phyloP scores from a whole-genome alignment of 805 yeast species.

The Saccharomycopsis microspora region DNA sequence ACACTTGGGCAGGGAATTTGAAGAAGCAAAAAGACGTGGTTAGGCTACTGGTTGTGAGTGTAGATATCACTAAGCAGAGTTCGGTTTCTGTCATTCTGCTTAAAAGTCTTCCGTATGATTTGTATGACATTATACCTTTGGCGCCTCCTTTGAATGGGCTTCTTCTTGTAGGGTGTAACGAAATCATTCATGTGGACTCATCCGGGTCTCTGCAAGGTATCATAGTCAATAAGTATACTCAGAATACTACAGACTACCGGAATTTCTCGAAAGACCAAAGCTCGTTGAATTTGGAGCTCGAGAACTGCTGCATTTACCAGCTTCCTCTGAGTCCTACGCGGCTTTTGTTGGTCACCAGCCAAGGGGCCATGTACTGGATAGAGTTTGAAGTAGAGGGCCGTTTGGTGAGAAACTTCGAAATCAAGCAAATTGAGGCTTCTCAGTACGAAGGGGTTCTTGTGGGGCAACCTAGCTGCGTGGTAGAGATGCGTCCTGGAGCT shows the following conservation, averaged over 20 bases:
- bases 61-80: conserved; percentile 45
- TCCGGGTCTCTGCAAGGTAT: conserved; percentile 34
- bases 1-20: conserved; percentile 73
- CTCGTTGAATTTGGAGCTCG: conserved; percentile 11
- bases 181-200: conserved; percentile 67
- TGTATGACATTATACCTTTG: conserved; percentile 52
- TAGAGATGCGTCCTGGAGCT: neutral
- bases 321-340: conserved; percentile 3
- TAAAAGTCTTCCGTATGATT: conserved; percentile 62
- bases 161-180: conserved; percentile 62
- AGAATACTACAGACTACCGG: conserved; percentile 7
- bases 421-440: conserved; percentile 1
- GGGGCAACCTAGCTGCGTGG: conserved; percentile 2
- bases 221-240: conserved; percentile 9
- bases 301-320: conserved; percentile 7
- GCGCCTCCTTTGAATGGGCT: conserved; percentile 41
- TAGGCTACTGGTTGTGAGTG: conserved; percentile 49
- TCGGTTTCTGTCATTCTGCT: conserved; percentile 57
- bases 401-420: conserved; percentile 8
- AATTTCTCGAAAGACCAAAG: conserved; percentile 13
- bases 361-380: conserved; percentile 13
- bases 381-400: conserved; percentile 15
- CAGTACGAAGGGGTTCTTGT: neutral
- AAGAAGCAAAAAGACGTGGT: conserved; percentile 52
- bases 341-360: conserved; percentile 10